Base-by-base conservation (phyloP, 805 yeast species). In the Jamesozyma jinghongensis region DNA sequence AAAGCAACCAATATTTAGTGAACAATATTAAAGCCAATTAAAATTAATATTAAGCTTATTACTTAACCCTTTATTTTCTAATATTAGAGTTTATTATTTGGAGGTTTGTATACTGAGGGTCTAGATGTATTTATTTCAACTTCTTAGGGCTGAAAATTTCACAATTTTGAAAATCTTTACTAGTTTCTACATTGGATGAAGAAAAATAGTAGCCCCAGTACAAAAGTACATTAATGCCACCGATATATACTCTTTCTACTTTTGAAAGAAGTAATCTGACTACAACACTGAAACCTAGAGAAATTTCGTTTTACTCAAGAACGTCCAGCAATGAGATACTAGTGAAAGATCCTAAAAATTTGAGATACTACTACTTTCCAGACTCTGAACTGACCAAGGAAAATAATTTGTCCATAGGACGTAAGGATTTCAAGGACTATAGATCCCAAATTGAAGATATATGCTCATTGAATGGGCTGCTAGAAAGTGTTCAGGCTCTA, bases 271-370 rank as follows among this genome's bases (percentile, higher is more conserved):
- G 40, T 19, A 26, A 30, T 5, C 70, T 77, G 11, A 76, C 88
- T 0, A 75, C 84, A 2, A 68, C 88, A 38, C 77, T 79, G 52
- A 92, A 85, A 59, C 97, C 98, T 2, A 80, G 79, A 48, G 96
- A 90, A 61, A 50, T 90, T 2, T 68, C 74, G n/a, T 59, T 74
- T 4, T 90, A 69, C 57, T 77, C 92, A 3, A 66, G 86, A 42
- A 76, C 73, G 14, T 57, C 42, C 11, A 73, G 78, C 6, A 79
- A 77, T 18, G 73, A 70, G 19, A 69, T 74, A 19, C 52, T 62
- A 18, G 57, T 63, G 4, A 61, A 75, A 10, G 79, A 77, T 49
- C 74, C 74, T 40, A 59, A 75, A 0, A 70, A 74, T 4, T 61
- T 85, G 39, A 64, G 71, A 8, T 85, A 85, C 62, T 88, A 71